Evolutionary conservation across 2,329 filamentous ascomycete genomes (phyloP), one percentile per base, ranked within the genome.

Genomic region (Pseudogymnoascus sp.): DNA sequence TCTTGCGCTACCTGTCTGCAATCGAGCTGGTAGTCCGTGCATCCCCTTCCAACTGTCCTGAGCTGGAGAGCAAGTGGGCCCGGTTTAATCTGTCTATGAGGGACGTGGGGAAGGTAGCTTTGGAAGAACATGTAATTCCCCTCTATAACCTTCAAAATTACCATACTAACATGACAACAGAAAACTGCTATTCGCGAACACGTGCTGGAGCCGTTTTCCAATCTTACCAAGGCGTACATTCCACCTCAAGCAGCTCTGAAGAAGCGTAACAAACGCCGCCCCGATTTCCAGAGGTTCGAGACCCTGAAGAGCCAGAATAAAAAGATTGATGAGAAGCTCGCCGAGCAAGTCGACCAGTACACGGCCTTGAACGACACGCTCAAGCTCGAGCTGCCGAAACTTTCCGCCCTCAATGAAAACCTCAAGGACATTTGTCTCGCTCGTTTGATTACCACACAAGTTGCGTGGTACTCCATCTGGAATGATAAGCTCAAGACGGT

Each of bases 11-110:
- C 65, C 82, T 93, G 30, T 84, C 85, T 2, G 90, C 89, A 1
- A 89, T 97, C 71, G 91, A 96, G 72, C 82, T 89, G 1, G 88
- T 92, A 65, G 89, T 95, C 75, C 86, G 84, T 38, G 86, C 87
- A 11, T 89, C 88, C 58, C 85, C 82, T 62, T 86, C 91, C 71
- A 85, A 90, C 71, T 58, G 20, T 22, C 86, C 90, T 0, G 92
- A 97, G 72, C 78, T 95, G 39, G 92, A 97, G 74, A 92, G 89
- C 78, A 96, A 95, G 72, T 97, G 93, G 90, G 89, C 91, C 58
- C 89, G 88, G 64, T 94, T 96, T 74, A 93, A 91, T 66, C 85
- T 91, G 69, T 89, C 88, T 34, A 89, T 96, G 75, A 84, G 89
- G 65, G 92, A 97, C 68, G 85, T 97, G 65, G 87, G 92, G 69